Base-by-base conservation (phyloP, 331 rosid species). In the Malus hybrid region DNA sequence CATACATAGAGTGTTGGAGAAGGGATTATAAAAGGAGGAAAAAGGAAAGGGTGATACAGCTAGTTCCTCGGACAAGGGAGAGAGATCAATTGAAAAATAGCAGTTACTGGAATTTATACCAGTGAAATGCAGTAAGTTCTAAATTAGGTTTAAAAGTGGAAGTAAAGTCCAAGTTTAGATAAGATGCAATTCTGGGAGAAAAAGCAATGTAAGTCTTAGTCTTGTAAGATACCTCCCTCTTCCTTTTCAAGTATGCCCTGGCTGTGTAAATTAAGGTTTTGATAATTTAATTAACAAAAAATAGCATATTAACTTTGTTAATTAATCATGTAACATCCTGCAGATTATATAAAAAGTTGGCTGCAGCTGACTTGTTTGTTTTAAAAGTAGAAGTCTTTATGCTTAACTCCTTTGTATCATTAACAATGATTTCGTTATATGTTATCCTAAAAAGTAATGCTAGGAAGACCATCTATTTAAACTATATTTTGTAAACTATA, bases 101-200 rank as follows among this genome's bases (percentile, higher is more conserved):
- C 9, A 31, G 48, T 33, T 71, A 32, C 39, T 72, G 27, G 10
- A 39, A 60, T 39, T 59, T 52, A 55, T 16, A 54, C 54, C 20
- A 33, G 66, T 12, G 65, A 56, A 71, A 16, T 52, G 22, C 44
- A 31, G 18, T 65, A 65, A 59, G 42, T 60, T 59, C 67, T 15
- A 27, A 4, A 20, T 11, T 12, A 29, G 32, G 65, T 54, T 9
- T 52, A 64, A 46, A 61, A 44, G 54, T 39, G 60, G 70, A 73
- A 73, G 78, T 67, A n/a, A 65, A 66, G 71, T 61, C 74, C 65
- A 67, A 57, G 65, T 67, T 32, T 73, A 15, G 32, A 57, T 22
- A 70, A 32, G 20, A 42, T 76, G 52, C 44, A 69, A 76, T 76
- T 65, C 74, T 36, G 14, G 16, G 48, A 75, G 50, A 32, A 50